Evolutionary conservation across 2,329 filamentous ascomycete species (phyloP).

Genomic region (Alternaria sp.): DNA sequence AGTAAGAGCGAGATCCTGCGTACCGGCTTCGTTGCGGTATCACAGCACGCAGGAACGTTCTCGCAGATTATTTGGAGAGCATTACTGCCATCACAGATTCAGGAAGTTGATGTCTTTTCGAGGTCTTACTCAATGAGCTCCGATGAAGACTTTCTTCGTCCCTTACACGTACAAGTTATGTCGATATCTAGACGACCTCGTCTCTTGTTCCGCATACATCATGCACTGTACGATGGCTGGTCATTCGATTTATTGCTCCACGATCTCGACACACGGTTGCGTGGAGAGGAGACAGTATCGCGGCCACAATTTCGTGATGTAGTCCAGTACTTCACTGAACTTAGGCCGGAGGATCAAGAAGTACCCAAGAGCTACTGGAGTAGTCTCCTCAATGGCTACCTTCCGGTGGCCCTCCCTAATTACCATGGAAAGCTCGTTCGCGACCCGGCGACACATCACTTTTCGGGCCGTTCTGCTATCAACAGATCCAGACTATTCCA

Average conservation of each 20-base stretch:
- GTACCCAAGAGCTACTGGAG: conserved; percentile 68
- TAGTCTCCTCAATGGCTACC: conserved; percentile 65
- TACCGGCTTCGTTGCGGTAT: conserved; percentile 68
- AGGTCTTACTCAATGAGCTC: conserved; percentile 50
- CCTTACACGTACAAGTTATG: conserved; percentile 67
- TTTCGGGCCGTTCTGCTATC: conserved; percentile 31
- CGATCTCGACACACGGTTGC: conserved; percentile 66
- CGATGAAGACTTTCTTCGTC: conserved; percentile 58
- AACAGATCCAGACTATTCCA: conserved; percentile 15
- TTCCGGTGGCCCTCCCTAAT: conserved; percentile 63
- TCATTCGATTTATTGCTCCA: conserved; percentile 75
- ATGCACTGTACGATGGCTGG: conserved; percentile 94
- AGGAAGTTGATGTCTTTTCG: conserved; percentile 47
- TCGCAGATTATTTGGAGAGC: conserved; percentile 69
- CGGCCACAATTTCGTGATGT: conserved; percentile 69
- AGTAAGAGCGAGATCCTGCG: conserved; percentile 70
- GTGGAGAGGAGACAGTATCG: conserved; percentile 25
- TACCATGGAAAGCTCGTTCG: conserved; percentile 53
- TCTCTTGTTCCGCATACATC: conserved; percentile 69
- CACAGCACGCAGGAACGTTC: conserved; percentile 56
- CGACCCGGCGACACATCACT: conserved; percentile 1
- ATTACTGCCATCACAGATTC: conserved; percentile 55
- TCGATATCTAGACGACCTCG: conserved; percentile 14
- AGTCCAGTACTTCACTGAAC: conserved; percentile 55
- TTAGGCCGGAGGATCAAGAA: neutral